phyloP scores from a whole-genome alignment of 495 filamentous ascomycete species.

The Friedmanniomyces endolithicus region DNA sequence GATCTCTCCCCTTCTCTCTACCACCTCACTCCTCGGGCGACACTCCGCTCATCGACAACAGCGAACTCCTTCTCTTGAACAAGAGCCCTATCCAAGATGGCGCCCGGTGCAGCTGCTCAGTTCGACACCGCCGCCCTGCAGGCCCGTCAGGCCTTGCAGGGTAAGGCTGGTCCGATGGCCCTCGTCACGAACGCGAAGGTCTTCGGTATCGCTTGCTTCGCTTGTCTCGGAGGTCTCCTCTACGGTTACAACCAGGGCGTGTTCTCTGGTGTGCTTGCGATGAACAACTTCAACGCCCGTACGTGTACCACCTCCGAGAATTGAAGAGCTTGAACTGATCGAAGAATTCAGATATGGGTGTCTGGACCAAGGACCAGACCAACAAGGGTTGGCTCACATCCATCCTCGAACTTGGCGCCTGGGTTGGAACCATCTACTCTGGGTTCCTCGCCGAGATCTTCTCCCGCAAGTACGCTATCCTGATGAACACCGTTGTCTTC shows the following conservation, averaged over 20 bases:
- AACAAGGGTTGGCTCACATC: conserved; percentile 68
- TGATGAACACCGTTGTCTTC: conserved; percentile 61
- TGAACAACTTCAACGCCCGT: conserved; percentile 40
- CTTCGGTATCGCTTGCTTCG: conserved; percentile 61
- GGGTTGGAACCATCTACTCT: conserved; percentile 63
- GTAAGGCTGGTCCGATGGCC: conserved; percentile 49
- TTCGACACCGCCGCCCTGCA: conserved; percentile 51
- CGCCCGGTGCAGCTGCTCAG: conserved; percentile 25
- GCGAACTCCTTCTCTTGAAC: not conserved
- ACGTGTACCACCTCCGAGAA: conserved; percentile 1
- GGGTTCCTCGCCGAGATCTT: conserved; percentile 64
- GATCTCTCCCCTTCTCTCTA: not conserved
- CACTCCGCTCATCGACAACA: not conserved
- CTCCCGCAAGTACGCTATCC: conserved; percentile 61
- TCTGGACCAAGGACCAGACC: conserved; percentile 47
- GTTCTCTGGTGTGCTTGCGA: conserved; percentile 58
- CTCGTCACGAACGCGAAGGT: conserved; percentile 58
- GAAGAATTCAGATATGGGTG: conserved; percentile 47
- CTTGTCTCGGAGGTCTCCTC: conserved; percentile 56
- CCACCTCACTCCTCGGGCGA: not conserved
- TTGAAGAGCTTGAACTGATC: conserved; percentile 8
- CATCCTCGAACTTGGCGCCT: conserved; percentile 72
- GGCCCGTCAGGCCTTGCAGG: conserved; percentile 52
- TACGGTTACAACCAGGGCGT: conserved; percentile 63
- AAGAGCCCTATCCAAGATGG: conserved; percentile 23